phyloP scores from a whole-genome alignment of 306 rosid genomes.

The Spatholobus suberectus region DNA sequence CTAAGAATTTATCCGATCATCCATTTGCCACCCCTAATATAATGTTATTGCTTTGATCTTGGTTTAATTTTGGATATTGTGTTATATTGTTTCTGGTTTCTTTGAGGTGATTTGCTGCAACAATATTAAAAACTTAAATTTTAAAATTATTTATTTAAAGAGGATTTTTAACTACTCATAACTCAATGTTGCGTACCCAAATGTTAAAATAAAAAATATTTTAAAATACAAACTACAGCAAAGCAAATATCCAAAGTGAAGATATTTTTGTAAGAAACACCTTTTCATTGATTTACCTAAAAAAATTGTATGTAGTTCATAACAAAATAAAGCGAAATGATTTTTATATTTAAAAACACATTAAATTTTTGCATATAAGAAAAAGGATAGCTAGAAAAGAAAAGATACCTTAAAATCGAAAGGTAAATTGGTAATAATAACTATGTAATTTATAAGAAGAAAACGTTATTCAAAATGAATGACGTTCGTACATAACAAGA shows the following conservation, averaged over 20 bases:
- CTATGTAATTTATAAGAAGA: background rate
- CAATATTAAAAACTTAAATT: too few relatives aligned
- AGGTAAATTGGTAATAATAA: background rate
- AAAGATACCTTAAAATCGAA: background rate
- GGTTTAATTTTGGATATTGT: too few relatives aligned
- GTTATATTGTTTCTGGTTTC: too few relatives aligned
- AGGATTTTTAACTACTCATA: too few relatives aligned
- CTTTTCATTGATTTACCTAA: background rate
- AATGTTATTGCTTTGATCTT: too few relatives aligned
- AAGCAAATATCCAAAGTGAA: background rate
- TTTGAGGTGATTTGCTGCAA: too few relatives aligned
- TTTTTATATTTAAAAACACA: too few relatives aligned
- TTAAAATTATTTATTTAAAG: too few relatives aligned
- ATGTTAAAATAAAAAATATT: too few relatives aligned
- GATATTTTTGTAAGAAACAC: background rate
- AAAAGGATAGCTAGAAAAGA: background rate
- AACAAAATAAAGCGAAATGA: background rate
- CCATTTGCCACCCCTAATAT: too few relatives aligned
- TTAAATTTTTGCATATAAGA: background rate
- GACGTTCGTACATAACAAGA: background rate
- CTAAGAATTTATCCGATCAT: too few relatives aligned
- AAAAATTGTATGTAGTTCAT: background rate
- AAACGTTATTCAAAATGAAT: background rate
- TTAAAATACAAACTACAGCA: background rate
- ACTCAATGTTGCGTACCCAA: too few relatives aligned